A percentile compares a stretch with the other conserved stretches of the same genome.
Evolutionary conservation across 805 yeast species (phyloP).

Genomic region (Kuraishia piskuri): DNA sequence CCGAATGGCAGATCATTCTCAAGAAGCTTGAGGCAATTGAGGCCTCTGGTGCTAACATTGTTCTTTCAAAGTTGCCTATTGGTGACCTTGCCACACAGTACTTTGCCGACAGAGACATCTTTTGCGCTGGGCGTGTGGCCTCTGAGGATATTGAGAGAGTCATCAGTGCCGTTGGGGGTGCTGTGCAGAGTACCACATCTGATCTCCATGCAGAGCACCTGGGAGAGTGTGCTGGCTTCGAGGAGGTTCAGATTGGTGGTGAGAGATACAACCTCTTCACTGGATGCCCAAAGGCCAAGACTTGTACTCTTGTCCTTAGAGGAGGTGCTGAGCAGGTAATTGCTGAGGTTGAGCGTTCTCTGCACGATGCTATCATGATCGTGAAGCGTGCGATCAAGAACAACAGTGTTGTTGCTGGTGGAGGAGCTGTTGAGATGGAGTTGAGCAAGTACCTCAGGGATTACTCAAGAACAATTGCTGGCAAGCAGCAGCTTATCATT

Average conservation of each 20-base stretch:
- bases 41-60: constrained; percentile 84
- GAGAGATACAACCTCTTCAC: constrained; percentile 90
- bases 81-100: constrained; percentile 99
- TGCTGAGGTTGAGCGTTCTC: constrained; percentile 95
- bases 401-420: constrained; percentile 89
- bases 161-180: constrained; percentile 88
- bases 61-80: constrained; percentile 88
- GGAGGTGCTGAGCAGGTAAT: constrained; percentile 99
- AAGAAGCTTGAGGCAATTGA: constrained; percentile 78
- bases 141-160: constrained; percentile 89
- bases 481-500: constrained; percentile 90
- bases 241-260: constrained; percentile 92
- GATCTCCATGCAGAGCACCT: constrained; percentile 63
- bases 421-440: constrained; percentile 99
- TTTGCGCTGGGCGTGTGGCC: constrained; percentile 95
- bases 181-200: constrained; percentile 69
- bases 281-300: constrained; percentile 87
- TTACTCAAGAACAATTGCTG: constrained; percentile 79
- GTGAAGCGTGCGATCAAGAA: constrained; percentile 91
- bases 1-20: constrained; percentile 95
- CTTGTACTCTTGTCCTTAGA: constrained; percentile 87
- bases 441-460: constrained; percentile 82
- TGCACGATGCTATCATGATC: constrained; percentile 98
- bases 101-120: constrained; percentile 92
- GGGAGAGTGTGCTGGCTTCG: constrained; percentile 80